phyloP scores from a whole-genome alignment of 352 stramenopile species.

The Phytophthora lateralis region DNA sequence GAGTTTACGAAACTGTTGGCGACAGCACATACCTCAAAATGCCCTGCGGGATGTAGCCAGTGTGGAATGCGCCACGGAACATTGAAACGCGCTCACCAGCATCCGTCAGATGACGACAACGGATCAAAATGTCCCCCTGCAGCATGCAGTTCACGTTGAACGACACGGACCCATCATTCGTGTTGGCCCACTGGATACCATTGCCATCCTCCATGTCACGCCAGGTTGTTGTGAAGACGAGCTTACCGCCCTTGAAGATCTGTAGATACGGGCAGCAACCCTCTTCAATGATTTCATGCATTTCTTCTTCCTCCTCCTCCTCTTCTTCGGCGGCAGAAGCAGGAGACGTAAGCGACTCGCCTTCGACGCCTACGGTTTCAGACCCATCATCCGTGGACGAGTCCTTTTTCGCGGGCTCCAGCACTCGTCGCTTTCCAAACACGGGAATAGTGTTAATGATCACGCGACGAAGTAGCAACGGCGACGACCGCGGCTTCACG shows the following conservation, averaged over 20 bases:
- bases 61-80: conserved; percentile 98
- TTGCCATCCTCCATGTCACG: conserved; percentile 84
- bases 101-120: conserved; percentile 94
- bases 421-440: conserved; percentile 72
- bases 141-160: conserved; percentile 97
- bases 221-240: conserved; percentile 95
- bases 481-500: conserved; percentile 93
- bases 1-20: not conserved
- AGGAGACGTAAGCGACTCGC: conserved; percentile 24
- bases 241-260: conserved; percentile 97
- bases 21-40: conserved; percentile 80
- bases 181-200: conserved; percentile 92
- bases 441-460: conserved; percentile 96
- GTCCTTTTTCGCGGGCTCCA: conserved; percentile 63
- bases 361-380: conserved; percentile 38
- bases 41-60: conserved; percentile 96
- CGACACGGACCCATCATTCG: conserved; percentile 87
- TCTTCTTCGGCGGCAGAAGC: conserved; percentile 16
- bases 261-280: conserved; percentile 98
- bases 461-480: conserved; percentile 93
- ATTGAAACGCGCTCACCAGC: conserved; percentile 92
- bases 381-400: conserved; percentile 29
- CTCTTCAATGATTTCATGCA: conserved; percentile 72
- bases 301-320: conserved; percentile 45
- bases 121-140: conserved; percentile 97